Conservation (phyloP, 2,329 filamentous ascomycete genomes). For the Aureobasidium sp. region DNA sequence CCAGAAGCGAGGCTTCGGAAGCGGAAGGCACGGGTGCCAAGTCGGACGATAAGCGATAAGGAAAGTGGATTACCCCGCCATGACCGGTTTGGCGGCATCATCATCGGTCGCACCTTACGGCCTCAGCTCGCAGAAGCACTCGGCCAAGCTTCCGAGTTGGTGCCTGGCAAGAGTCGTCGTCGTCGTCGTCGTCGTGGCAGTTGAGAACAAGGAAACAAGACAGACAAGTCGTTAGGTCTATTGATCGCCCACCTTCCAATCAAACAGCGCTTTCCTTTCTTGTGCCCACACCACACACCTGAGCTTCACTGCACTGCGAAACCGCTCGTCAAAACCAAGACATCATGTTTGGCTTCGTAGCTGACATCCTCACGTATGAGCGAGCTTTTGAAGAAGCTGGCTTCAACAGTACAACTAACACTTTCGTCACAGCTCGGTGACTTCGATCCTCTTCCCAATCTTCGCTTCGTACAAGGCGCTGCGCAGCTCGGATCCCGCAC, state of each 20-base stretch:
- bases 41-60: background rate
- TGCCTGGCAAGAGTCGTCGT: conserved; percentile 1
- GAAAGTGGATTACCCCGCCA: background rate
- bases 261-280: background rate
- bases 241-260: background rate
- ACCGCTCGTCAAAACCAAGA: background rate
- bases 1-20: background rate
- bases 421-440: conserved; percentile 57
- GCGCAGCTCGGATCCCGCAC: conserved; percentile 80
- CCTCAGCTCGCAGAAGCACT: background rate
- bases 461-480: conserved; percentile 98
- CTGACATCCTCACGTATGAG: conserved; percentile 70
- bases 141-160: background rate
- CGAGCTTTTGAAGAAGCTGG: conserved; percentile 20
- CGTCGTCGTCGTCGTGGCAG: background rate
- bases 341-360: conserved; percentile 68
- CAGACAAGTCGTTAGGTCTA: background rate
- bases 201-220: conserved; percentile 2
- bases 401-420: background rate
- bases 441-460: conserved; percentile 87
- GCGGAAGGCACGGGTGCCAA: background rate
- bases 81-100: background rate
- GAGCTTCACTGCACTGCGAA: background rate
- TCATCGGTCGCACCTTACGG: background rate
- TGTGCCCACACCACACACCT: background rate